Base-by-base conservation (phyloP, 106 monocot species). In the Phalaenopsis aphrodite region DNA sequence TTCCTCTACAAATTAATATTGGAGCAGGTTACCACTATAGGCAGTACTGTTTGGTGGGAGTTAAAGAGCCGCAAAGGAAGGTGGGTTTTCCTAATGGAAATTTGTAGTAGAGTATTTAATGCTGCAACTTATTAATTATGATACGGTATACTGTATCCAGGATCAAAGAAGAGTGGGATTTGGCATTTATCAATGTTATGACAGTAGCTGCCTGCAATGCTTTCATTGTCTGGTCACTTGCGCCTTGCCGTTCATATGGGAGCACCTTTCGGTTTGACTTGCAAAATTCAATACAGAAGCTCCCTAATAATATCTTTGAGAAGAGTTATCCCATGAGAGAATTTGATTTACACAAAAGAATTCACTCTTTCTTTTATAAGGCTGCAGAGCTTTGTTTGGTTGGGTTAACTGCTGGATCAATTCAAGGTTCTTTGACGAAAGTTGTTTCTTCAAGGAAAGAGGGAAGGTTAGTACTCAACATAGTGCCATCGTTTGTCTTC, bases 271-370 rank as follows among this genome's bases (percentile, higher is more conserved):
- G 75, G 39, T 94, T 89, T 83, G 91, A 94, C 83, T 89, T 94
- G 83, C 89, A 99, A 86, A 99, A 93, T 78, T 79, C 94, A 45
- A 89, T 99, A 42, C 91, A 99, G 84, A 99, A 99, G 69, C 98
- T 99, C 77, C 98, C 98, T 16, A 99, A 99, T 65, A 99, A 99
- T 83, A 79, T 99, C 23, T 99, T 94, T 79, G 98, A 99, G 71
- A 92, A 89, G 86, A 94, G 86, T 66, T 99, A 99, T 77, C 92
- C 87, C 7, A 57, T 94, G 81, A 85, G 98, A 79, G 94, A 94
- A 77, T 99, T 99, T 88, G 98, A 99, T 75, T 58, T 99, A 82
- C 84, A 85, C 48, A 99, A 99, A 82, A 88, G 98, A 86, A 74
- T 91, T 55, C 88, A 86, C 48, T 90, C 94, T 15, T 93, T 99